Base-by-base conservation (phyloP, 345 rosid genomes). In the Populus davidiana region DNA sequence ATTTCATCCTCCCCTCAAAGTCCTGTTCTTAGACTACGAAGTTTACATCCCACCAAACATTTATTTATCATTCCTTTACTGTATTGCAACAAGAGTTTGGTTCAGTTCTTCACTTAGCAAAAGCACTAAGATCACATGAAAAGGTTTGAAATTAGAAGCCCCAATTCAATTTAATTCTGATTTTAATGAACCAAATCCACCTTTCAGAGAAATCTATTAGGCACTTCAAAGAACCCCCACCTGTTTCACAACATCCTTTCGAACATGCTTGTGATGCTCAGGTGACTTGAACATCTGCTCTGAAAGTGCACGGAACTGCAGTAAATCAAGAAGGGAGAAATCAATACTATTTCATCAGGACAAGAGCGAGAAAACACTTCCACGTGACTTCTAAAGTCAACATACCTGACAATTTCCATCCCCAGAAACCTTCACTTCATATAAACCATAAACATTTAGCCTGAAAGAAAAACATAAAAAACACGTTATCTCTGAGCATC, bases 401-500 rank as follows among this genome's bases (percentile, higher is more conserved):
- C 49, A 38, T 85, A 93, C 98, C 98, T 93, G 99, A 79, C 99
- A 95, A 80, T 95, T 95, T 75, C 99, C 99, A 81, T 95, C 99
- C 64, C 99, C 98, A 25, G 95, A 90, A 80, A 95, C 97, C 83
- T 91, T 93, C 77, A 91, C 89, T 87, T 95, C 99, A 74, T 70
- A 89, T 75, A 95, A 83, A 77, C 97, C 91, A 86, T 93, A 91
- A 76, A 86, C 85, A 66, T 91, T 82, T 71, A 95, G 83, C 92
- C 98, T 95, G 86, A n/a, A 50, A 68, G 39, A 84, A 72, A 73
- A 77, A 4, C 50, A 47, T 16, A 18, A 33, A 50, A 41, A 41
- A 41, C 13, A 41, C 44, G 1, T 67, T 1, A 71, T 17, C 36
- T 18, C 41, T 38, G 23, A 41, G 49, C 52, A 25, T 33, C 62